A percentile compares a stretch with the other conserved stretches of the same genome.
phyloP scores from a whole-genome alignment of 768 basidiomycete genomes.

The Leccinum rimulosum region DNA sequence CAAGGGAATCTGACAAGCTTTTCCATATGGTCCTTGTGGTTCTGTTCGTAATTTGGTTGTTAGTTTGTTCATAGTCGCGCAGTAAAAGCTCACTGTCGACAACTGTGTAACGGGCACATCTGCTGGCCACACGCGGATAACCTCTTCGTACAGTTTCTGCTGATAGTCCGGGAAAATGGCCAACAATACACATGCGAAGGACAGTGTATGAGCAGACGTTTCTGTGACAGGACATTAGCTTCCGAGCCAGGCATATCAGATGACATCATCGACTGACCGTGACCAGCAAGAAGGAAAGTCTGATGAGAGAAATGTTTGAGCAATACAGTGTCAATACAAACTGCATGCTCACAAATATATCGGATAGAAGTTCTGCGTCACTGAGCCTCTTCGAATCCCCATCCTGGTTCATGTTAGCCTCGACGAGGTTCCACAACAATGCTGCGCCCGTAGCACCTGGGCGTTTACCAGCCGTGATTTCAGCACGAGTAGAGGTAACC shows the following conservation, averaged over 20 bases:
- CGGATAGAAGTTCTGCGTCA: slow-evolving; percentile 46
- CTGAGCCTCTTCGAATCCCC: slow-evolving; percentile 32
- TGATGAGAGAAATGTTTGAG: slow-evolving; percentile 13
- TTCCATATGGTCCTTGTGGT: slow-evolving; percentile 39
- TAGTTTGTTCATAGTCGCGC: background rate
- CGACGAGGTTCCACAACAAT: slow-evolving; percentile 44
- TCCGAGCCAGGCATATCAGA: background rate
- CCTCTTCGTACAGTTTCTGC: slow-evolving; percentile 43
- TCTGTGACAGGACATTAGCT: slow-evolving; percentile 32
- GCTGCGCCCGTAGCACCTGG: slow-evolving; percentile 30
- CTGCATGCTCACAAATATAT: slow-evolving; percentile 42
- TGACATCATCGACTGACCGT: slow-evolving; percentile 32
- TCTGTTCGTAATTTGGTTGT: slow-evolving; percentile 23
- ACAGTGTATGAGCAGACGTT: slow-evolving; percentile 45
- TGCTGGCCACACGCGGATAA: slow-evolving; percentile 39
- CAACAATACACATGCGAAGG: slow-evolving; percentile 42
- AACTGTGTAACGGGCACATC: slow-evolving; percentile 26
- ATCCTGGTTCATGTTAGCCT: slow-evolving; percentile 44
- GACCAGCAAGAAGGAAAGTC: slow-evolving; percentile 49
- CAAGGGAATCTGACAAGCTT: slow-evolving; percentile 31
- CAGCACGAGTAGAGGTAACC: slow-evolving; percentile 37
- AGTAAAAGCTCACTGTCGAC: slow-evolving; percentile 27
- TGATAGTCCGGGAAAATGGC: slow-evolving; percentile 53
- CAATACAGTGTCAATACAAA: background rate
- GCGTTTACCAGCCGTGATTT: slow-evolving; percentile 30